Evolutionary conservation across 257 asterid species (phyloP).

Genomic region (Solanum peruvianum): DNA sequence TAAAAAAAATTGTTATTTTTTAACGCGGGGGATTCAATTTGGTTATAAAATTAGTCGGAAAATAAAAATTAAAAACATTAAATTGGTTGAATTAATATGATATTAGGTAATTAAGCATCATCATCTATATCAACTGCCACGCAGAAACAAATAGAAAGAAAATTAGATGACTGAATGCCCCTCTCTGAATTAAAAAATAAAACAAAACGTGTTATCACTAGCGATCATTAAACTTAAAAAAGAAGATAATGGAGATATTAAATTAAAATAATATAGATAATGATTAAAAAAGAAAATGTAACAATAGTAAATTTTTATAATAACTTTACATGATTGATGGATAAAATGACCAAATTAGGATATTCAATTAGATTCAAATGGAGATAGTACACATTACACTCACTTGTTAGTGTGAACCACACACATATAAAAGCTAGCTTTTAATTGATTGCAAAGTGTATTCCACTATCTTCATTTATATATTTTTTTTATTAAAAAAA

Average conservation of each 20-base stretch:
- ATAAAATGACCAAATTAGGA: background rate
- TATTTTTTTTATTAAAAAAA: too few relatives aligned
- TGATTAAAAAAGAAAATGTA: background rate
- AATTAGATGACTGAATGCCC: background rate
- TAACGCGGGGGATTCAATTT: background rate
- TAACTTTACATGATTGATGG: background rate
- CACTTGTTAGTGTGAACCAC: background rate
- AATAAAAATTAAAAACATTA: too few relatives aligned
- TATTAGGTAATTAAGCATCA: background rate
- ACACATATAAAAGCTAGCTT: background rate
- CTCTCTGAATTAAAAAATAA: too few relatives aligned
- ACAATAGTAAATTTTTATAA: background rate
- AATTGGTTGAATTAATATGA: background rate
- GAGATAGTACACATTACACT: background rate
- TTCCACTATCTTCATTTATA: background rate
- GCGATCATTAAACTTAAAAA: background rate
- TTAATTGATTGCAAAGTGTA: background rate
- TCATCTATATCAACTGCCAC: background rate
- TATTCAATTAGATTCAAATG: background rate
- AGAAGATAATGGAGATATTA: background rate
- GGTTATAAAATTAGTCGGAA: too few relatives aligned
- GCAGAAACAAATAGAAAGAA: too few relatives aligned
- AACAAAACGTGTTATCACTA: background rate
- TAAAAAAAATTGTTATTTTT: too few relatives aligned
- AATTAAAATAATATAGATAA: background rate